phyloP scores from a whole-genome alignment of 495 filamentous ascomycete species.

The Penicillium atrosanguineum region DNA sequence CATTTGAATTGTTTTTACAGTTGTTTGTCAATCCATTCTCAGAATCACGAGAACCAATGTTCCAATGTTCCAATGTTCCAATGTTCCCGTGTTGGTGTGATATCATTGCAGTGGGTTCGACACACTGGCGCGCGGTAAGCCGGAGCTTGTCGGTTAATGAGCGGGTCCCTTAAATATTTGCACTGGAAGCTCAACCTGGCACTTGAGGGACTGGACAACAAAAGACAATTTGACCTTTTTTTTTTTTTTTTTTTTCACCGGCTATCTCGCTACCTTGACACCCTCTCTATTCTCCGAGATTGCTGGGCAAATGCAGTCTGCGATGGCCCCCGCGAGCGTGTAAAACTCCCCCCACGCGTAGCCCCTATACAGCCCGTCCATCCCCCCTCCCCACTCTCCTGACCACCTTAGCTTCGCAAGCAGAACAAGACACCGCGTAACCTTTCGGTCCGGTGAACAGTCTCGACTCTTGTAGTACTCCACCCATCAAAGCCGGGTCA shows the following conservation, averaged over 20 bases:
- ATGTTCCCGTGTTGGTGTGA: not conserved
- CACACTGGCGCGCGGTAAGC: conserved; percentile 17
- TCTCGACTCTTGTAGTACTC: conserved; percentile 21
- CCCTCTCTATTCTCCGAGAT: not conserved
- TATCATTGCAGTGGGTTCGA: conserved; percentile 4
- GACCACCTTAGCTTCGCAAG: not conserved
- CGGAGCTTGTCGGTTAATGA: not conserved
- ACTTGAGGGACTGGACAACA: not conserved
- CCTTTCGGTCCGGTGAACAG: not conserved
- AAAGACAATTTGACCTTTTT: not conserved
- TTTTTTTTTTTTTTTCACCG: not conserved
- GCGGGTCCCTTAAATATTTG: not conserved
- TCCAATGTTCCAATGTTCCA: not conserved
- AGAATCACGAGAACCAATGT: not conserved
- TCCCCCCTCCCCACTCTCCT: too few relatives aligned
- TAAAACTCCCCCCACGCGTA: not conserved
- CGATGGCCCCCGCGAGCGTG: not conserved
- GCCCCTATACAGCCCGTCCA: not conserved
- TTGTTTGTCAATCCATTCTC: not conserved
- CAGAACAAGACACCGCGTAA: not conserved
- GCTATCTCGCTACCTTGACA: too few relatives aligned
- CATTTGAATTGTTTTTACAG: not conserved
- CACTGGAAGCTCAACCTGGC: not conserved
- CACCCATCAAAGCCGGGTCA: conserved; percentile 18
- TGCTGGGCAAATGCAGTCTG: not conserved